Percentiles rank a stretch among this genome's conserved stretches.
These are phyloP conservation scores for Epichloe aotearoae DNA, from an alignment of 2,329 filamentous ascomycete species.

Conservation along the genomic window DNA sequence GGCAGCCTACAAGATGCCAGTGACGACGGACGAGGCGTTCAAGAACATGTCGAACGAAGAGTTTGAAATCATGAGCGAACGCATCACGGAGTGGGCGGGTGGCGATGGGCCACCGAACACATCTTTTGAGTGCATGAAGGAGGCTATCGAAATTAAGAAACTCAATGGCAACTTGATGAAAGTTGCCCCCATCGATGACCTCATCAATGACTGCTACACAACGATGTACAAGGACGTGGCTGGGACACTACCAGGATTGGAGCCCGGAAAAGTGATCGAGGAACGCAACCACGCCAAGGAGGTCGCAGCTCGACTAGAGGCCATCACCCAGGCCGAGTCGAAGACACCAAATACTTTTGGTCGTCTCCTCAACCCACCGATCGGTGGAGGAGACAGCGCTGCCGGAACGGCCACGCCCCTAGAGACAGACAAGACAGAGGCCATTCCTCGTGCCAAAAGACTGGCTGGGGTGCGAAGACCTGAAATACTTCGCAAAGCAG, in stretches of 20 bases:
- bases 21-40: constrained; percentile 39
- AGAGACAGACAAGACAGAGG: constrained; percentile 28
- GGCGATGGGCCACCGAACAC: constrained; percentile 23
- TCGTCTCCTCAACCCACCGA: constrained; percentile 29
- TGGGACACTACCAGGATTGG: constrained; percentile 39
- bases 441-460: constrained; percentile 26
- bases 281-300: constrained; percentile 31
- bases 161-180: constrained; percentile 86
- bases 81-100: constrained; percentile 42
- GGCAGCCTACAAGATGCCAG: constrained; percentile 30
- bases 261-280: constrained; percentile 33
- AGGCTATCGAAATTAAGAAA: constrained; percentile 46
- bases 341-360: constrained; percentile 25
- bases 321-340: constrained; percentile 14
- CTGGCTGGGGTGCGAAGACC: constrained; percentile 34
- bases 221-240: constrained; percentile 58
- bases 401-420: constrained; percentile 21
- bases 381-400: constrained; percentile 24
- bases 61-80: constrained; percentile 42
- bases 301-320: constrained; percentile 23
- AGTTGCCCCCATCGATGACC: constrained; percentile 70
- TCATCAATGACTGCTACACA: constrained; percentile 85
- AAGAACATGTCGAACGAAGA: constrained; percentile 40
- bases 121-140: constrained; percentile 41
- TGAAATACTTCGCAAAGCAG: constrained; percentile 48